Evolutionary conservation across 1,284 basidiomycete genomes (phyloP).

Genomic region (Kwoniella shivajii): DNA sequence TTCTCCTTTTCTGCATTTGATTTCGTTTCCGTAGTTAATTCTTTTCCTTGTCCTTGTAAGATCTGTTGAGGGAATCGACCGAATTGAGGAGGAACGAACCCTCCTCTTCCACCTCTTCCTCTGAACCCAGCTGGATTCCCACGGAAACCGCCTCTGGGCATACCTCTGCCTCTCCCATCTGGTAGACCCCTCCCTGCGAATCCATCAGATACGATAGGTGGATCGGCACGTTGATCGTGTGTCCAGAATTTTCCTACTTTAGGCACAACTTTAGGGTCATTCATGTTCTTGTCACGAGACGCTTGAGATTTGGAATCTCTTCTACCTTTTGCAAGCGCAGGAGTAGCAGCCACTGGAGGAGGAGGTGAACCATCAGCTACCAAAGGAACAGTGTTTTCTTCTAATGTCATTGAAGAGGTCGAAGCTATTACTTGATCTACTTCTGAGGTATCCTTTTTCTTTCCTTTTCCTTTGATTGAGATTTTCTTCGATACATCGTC

Average conservation of each 20-base stretch:
- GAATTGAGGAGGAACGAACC: no score
- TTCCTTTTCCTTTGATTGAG: slow-evolving; percentile 4
- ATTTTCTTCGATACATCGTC: slow-evolving; percentile 5
- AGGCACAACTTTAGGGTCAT: slow-evolving; percentile 80
- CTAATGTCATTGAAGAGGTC: neutral
- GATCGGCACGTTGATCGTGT: slow-evolving; percentile 72
- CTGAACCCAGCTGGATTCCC: slow-evolving; percentile 24
- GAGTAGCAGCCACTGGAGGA: neutral
- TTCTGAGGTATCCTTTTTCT: neutral
- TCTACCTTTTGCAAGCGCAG: neutral
- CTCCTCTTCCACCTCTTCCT: slow-evolving; percentile 21
- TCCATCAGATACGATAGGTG: neutral
- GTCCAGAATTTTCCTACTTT: slow-evolving; percentile 87
- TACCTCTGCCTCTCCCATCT: slow-evolving; percentile 66
- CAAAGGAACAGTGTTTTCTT: neutral
- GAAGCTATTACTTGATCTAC: slow-evolving; percentile 2
- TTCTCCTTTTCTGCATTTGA: neutral
- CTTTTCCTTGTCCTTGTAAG: neutral
- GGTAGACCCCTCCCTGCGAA: slow-evolving; percentile 60
- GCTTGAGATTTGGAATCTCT: neutral
- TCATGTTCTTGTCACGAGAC: neutral
- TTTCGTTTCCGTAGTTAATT: neutral
- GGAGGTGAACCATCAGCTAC: neutral
- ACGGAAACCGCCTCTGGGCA: slow-evolving; percentile 33
- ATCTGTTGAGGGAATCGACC: neutral